These are phyloP conservation scores for Wickerhamiella galacta DNA, from an alignment of 805 yeast species.

Conservation along the genomic window DNA sequence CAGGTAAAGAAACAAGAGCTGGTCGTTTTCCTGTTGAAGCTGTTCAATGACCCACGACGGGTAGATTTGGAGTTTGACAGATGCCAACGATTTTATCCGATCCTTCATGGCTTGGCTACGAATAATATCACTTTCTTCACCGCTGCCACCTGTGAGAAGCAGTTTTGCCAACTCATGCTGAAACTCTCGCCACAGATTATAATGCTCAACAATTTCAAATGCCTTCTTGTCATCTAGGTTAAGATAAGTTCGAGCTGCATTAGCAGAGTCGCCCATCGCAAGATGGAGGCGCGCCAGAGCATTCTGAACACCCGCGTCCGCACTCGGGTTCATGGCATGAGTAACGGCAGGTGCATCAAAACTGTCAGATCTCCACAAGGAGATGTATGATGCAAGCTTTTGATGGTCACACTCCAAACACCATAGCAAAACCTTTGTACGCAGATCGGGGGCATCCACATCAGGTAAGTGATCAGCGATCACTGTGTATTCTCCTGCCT, in stretches of 20 bases:
- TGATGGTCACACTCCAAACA: slow-evolving; percentile 27
- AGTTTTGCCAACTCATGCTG: slow-evolving; percentile 32
- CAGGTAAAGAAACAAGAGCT: slow-evolving; percentile 41
- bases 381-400: slow-evolving; percentile 28
- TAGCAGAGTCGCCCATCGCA: slow-evolving; percentile 37
- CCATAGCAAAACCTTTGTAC: slow-evolving; percentile 30
- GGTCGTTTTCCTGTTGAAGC: slow-evolving; percentile 19
- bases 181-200: slow-evolving; percentile 44
- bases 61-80: slow-evolving; percentile 33
- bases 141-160: slow-evolving; percentile 12
- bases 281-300: slow-evolving; percentile 32
- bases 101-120: slow-evolving; percentile 9
- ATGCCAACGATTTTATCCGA: too few relatives aligned
- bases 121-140: slow-evolving; percentile 8
- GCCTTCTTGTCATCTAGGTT: slow-evolving; percentile 36
- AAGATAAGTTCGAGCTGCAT: slow-evolving; percentile 51
- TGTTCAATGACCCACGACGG: slow-evolving; percentile 35
- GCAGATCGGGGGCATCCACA: slow-evolving; percentile 18
- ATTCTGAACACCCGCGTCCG: slow-evolving; percentile 11
- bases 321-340: slow-evolving; percentile 29
- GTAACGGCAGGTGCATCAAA: slow-evolving; percentile 34
- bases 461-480: slow-evolving; percentile 46
- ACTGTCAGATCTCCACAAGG: slow-evolving; percentile 40
- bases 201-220: slow-evolving; percentile 39
- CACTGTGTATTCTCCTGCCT: slow-evolving; percentile 28